A percentile compares a stretch with the other conserved stretches of the same genome.
phyloP scores from a whole-genome alignment of 495 filamentous ascomycete genomes.

The Neurospora sp. region DNA sequence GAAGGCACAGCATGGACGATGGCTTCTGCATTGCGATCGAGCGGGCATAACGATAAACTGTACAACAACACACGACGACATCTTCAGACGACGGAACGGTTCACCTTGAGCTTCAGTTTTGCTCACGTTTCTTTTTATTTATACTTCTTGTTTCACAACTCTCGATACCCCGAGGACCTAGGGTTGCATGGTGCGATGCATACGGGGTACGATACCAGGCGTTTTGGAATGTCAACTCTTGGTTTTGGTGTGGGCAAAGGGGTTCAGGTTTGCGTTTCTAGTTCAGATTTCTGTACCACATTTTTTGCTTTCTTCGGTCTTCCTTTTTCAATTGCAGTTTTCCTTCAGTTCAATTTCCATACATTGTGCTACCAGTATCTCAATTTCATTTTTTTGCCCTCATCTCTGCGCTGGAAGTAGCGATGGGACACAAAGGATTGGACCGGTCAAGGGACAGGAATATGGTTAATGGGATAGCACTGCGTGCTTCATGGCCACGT shows the following conservation, averaged over 20 bases:
- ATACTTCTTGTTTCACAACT: not conserved
- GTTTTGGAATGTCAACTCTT: not conserved
- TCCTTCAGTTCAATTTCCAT: not conserved
- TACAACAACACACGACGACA: not conserved
- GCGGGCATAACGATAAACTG: not conserved
- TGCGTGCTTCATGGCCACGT: not conserved
- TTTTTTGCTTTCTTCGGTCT: not conserved
- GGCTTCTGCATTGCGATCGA: not conserved
- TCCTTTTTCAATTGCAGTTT: not conserved
- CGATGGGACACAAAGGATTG: not conserved
- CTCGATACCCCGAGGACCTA: not conserved
- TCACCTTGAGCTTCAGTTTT: not conserved
- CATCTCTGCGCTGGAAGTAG: not conserved
- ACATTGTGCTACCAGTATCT: not conserved
- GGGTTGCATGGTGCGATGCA: not conserved
- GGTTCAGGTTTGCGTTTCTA: not conserved
- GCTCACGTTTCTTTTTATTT: not conserved
- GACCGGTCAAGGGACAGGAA: not conserved
- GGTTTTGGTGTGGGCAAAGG: not conserved
- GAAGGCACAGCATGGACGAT: not conserved
- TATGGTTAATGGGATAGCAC: not conserved
- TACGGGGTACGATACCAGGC: not conserved
- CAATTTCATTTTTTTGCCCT: not conserved
- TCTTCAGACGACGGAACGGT: not conserved
- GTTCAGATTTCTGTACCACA: not conserved